A percentile compares a stretch with the other conserved stretches of the same genome.
These are phyloP conservation scores for Citrullus colocynthis DNA, from an alignment of 306 rosid genomes.

Conservation along the genomic window DNA sequence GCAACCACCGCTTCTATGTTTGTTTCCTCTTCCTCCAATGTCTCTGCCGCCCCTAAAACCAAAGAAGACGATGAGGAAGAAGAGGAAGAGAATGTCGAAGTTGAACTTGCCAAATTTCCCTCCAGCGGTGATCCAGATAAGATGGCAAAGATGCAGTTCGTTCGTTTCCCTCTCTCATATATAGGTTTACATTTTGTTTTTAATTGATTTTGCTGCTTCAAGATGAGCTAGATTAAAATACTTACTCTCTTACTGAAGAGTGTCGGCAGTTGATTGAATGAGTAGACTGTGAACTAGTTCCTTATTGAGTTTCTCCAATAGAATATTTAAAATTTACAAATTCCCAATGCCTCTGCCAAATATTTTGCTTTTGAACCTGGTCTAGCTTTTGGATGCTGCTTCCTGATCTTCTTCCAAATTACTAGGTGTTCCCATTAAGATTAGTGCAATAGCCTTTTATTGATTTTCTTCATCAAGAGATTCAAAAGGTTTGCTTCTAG, in stretches of 20 bases:
- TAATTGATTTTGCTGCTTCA: not conserved
- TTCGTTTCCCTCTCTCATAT: not conserved
- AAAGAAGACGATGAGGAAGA: conserved; percentile 75
- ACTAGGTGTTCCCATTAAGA: not conserved
- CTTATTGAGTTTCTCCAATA: not conserved
- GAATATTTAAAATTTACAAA: not conserved
- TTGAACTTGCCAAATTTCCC: conserved; percentile 72
- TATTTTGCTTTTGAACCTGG: not conserved
- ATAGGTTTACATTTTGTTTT: not conserved
- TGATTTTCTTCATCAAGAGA: not conserved
- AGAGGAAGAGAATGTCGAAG: conserved; percentile 84
- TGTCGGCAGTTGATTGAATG: not conserved
- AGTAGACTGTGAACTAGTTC: not conserved
- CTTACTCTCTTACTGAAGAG: too few species aligned
- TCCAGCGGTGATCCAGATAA: conserved; percentile 63
- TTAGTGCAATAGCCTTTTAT: not conserved
- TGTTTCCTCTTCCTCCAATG: not conserved
- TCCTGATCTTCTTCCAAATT: not conserved
- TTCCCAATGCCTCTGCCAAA: not conserved
- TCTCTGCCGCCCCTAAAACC: conserved; percentile 18
- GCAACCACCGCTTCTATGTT: conserved; percentile 3
- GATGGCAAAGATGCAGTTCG: conserved; percentile 88
- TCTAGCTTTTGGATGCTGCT: not conserved
- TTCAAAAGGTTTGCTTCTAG: not conserved
- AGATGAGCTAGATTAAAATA: not conserved